Base-by-base conservation (phyloP, 257 asterid genomes). In the Salvia miltiorrhiza region DNA sequence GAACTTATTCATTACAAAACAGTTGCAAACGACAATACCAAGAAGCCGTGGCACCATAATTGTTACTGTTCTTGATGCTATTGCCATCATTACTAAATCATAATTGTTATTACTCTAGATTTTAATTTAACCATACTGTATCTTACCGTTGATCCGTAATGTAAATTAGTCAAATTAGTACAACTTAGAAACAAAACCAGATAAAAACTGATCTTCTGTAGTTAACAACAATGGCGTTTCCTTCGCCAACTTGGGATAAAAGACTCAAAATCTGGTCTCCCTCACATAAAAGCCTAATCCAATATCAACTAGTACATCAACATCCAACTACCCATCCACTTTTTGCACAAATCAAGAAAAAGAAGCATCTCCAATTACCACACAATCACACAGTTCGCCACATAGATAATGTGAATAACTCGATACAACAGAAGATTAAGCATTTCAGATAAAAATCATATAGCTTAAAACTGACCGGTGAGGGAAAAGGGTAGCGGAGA, bases 401-500 rank as follows among this genome's bases (percentile, higher is more conserved):
- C 16, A 13, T 44, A 37, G 43, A 37, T 37, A 37, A 47, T 19
- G 21, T 6, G 3, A 16, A 9, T 2, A 47, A 17, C 35, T 23
- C 59, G 16, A 65, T 11, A 50, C 14, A 16, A 33, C 12, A 10
- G 7, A 63, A 47, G 17, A 17, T 41, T 16, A 57, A 71, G 69
- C 65, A 56, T 2, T 53, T 48, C 17, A 40, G 20, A 30, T 19
- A 52, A 33, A 30, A 19, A 9, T 50, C 1, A 39, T 28, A 13
- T 7, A 7, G 40, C 13, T 4, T 4, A 56, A 32, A 70, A 58
- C 86, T 60, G 7, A 91, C 99, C 97, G 92, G 64, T 94, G 96
- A 41, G 97, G 99, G 23, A 87, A 91, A 53, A 93, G 98, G 67
- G 76, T 48, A 73, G 88, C 98, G 6, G 85, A 73, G 13, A 78